Percentiles rank a stretch among this genome's conserved stretches.
Conservation (phyloP, 345 rosid species). For the Zanthoxylum bungeanum region DNA sequence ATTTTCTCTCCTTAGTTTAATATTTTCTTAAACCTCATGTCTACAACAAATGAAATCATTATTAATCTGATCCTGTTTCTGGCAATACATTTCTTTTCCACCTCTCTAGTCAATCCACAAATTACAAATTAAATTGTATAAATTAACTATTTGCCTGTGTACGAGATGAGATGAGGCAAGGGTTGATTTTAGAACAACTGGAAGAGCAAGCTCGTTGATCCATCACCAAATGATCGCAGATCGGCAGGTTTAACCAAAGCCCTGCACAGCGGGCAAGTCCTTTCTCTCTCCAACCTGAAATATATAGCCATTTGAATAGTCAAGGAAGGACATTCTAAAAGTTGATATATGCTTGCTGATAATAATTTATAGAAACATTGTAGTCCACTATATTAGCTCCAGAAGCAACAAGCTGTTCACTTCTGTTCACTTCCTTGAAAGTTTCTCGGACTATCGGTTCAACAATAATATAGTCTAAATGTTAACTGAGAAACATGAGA, state of each 20-base stretch:
- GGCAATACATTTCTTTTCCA: background rate
- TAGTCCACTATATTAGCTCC: background rate
- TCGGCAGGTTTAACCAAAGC: conserved; percentile 51
- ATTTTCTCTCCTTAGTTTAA: background rate
- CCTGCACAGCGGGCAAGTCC: conserved; percentile 68
- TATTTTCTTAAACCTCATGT: background rate
- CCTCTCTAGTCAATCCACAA: background rate
- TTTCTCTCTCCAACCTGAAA: conserved; percentile 68
- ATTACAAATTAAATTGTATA: background rate
- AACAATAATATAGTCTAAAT: background rate
- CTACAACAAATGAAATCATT: background rate
- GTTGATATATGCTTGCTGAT: background rate
- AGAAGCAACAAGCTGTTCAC: background rate
- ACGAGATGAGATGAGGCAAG: background rate
- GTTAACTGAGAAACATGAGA: background rate
- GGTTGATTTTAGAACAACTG: conserved; percentile 37
- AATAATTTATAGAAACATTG: background rate
- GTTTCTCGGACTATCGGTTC: background rate
- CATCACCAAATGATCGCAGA: conserved; percentile 48
- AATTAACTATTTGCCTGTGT: background rate
- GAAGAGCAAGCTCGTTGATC: conserved; percentile 56
- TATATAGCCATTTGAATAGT: background rate
- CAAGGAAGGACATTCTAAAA: background rate
- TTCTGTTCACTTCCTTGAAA: background rate
- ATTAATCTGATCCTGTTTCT: background rate